phyloP scores from a whole-genome alignment of 805 yeast genomes.

The Hyphopichia homilentoma region DNA sequence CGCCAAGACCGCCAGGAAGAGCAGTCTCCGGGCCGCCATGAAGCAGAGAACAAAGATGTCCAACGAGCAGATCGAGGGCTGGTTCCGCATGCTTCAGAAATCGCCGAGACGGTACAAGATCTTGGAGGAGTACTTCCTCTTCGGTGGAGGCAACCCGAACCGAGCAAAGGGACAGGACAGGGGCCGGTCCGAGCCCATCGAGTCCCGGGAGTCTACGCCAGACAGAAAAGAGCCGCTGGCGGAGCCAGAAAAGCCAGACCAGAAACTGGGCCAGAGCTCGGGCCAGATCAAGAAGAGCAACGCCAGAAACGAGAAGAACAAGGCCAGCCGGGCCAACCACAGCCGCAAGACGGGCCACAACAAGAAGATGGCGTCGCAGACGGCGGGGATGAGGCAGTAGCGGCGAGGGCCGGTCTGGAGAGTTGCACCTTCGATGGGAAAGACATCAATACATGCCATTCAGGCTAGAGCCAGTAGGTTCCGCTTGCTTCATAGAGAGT shows the following conservation, averaged over 20 bases:
- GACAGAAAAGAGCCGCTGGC: background rate
- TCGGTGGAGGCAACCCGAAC: conserved; percentile 18
- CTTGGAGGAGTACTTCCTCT: conserved; percentile 60
- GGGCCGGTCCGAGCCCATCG: background rate
- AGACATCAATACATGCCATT: too few relatives aligned
- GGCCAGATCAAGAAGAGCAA: conserved; percentile 26
- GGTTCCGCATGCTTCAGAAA: conserved; percentile 74
- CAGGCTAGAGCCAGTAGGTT: too few relatives aligned
- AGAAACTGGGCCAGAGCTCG: background rate
- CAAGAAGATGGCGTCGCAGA: conserved; percentile 41
- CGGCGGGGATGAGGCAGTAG: conserved; percentile 20
- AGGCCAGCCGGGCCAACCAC: conserved; percentile 58
- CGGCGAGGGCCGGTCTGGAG: background rate
- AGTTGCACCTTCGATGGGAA: background rate
- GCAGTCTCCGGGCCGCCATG: conserved; percentile 49
- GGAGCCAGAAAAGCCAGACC: background rate
- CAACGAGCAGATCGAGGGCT: conserved; percentile 90
- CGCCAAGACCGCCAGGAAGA: conserved; percentile 46
- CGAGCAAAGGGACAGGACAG: conserved; percentile 3
- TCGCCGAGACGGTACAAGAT: conserved; percentile 59
- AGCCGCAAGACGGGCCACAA: conserved; percentile 61
- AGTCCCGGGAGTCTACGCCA: background rate
- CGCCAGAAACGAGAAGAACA: conserved; percentile 51
- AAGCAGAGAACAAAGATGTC: conserved; percentile 62
- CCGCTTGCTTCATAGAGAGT: too few relatives aligned